Evolutionary conservation across 139 green algal genomes (phyloP), one percentile per base, ranked within the genome.

Genomic region (Gonium pectorale): DNA sequence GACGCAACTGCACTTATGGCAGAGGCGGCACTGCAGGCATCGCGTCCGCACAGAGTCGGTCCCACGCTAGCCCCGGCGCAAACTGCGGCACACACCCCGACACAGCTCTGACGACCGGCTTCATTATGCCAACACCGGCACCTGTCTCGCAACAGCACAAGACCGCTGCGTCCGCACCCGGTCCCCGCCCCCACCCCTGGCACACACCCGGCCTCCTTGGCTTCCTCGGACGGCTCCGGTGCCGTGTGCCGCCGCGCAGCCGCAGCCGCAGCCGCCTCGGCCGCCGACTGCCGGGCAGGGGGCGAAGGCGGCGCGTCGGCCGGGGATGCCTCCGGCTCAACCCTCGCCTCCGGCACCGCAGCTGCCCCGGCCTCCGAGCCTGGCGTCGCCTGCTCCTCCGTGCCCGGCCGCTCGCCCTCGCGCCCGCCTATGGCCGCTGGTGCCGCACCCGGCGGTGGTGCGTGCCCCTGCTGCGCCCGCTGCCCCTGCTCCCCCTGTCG

Each of bases 201-300:
- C 22, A 26, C 75, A 5, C 60, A 82, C 75, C 75, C 62, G 37
- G 75, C 75, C 59, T 82, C 75, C 38, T 29, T 21, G 1, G 41
- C 75, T 15, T 8, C 75, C 3, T 62, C 75, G 15, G 40, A 60
- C 24, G 51, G 40, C 59, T 46, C 29, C 13, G 19, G 41, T 29
- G 67, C 64, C 15, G 59, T 33, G 2, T 49, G 59, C 59, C 75
- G 75, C 75, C 75, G 59, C 40, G 75, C 75, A 7, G 75, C 75
- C 59, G 59, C 75, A 5, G 75, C 75, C 0, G 56, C 75, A 3
- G 75, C 41, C 59, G 40, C 59, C n/a, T 46, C 59, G n/a, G 73
- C 72, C 2, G 27, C 72, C 35, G 72, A 54, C 72, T 68, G 72
- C 51, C 72, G 33, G 2, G 51, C 72, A 26, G 54, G 38, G 4